Evolutionary conservation across 2,329 filamentous ascomycete genomes (phyloP).

Genomic region (Dendrostoma leiphaemia): DNA sequence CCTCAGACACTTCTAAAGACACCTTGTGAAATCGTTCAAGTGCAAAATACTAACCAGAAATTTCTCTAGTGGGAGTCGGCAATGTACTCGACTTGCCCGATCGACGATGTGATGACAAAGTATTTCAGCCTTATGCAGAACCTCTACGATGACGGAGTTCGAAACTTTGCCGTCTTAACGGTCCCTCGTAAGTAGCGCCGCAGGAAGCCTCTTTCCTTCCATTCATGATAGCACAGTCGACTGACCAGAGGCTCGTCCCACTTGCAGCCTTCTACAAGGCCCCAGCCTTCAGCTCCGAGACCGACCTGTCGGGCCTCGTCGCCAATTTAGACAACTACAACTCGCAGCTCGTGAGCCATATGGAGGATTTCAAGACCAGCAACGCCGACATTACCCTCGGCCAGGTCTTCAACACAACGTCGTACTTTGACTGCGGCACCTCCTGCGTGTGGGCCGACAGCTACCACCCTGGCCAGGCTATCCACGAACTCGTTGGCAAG

Average conservation of each 20-base stretch:
- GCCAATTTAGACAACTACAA: slow-evolving; percentile 17
- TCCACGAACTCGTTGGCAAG: slow-evolving; percentile 15
- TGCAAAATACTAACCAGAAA: too few species aligned
- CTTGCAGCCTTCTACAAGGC: slow-evolving; percentile 14
- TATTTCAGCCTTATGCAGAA: slow-evolving; percentile 15
- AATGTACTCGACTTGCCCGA: slow-evolving; percentile 9
- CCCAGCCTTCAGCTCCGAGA: slow-evolving; percentile 10
- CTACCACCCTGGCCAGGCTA: slow-evolving; percentile 17
- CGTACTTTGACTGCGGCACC: slow-evolving; percentile 16
- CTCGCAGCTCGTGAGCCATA: slow-evolving; percentile 13
- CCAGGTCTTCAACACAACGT: slow-evolving; percentile 13
- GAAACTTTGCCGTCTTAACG: slow-evolving; percentile 15
- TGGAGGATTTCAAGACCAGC: slow-evolving; percentile 10
- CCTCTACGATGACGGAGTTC: slow-evolving; percentile 15
- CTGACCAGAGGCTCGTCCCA: not conserved
- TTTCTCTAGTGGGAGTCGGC: slow-evolving; percentile 13
- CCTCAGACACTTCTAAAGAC: too few species aligned
- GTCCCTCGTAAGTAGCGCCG: slow-evolving; percentile 17
- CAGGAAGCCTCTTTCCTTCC: not conserved
- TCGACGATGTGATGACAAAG: slow-evolving; percentile 13
- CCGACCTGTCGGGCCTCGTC: not conserved
- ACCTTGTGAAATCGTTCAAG: too few species aligned
- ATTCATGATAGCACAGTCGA: too few species aligned
- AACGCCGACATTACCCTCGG: slow-evolving; percentile 13
- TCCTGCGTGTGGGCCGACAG: slow-evolving; percentile 16